phyloP scores from a whole-genome alignment of 129 eudicot species.

The Dittrichia graveolens region DNA sequence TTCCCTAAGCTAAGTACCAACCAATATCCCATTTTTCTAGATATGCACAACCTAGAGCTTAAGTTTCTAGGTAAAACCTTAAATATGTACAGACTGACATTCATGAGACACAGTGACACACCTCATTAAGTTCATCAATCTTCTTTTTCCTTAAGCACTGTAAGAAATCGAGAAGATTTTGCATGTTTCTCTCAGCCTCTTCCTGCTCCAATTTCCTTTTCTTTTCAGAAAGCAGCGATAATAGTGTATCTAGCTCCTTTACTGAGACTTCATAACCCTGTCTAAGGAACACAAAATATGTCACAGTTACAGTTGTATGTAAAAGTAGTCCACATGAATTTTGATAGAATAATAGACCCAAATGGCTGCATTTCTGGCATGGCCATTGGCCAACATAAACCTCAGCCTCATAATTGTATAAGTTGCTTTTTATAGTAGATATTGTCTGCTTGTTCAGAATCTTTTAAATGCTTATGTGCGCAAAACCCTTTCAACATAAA shows the following conservation, averaged over 20 bases:
- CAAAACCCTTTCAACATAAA: too few relatives aligned
- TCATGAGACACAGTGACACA: conserved; percentile 40
- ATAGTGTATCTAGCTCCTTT: conserved; percentile 73
- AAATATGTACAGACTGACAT: conserved; percentile 3
- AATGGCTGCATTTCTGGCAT: neutral
- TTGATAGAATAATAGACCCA: neutral
- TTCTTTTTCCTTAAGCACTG: conserved; percentile 69
- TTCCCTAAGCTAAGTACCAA: conserved; percentile 1
- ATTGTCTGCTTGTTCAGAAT: too few relatives aligned
- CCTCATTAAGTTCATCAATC: conserved; percentile 88
- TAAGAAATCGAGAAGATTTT: conserved; percentile 71
- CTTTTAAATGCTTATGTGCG: too few relatives aligned
- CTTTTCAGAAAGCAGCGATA: conserved; percentile 75
- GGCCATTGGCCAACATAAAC: too few relatives aligned
- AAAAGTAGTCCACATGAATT: conserved; percentile 9
- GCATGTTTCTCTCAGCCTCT: conserved; percentile 89
- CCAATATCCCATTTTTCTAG: neutral
- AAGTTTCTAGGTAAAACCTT: neutral
- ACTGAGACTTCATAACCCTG: conserved; percentile 95
- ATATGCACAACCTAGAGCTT: neutral
- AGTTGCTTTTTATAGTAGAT: too few relatives aligned
- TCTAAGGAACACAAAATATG: conserved; percentile 46
- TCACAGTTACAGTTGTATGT: conserved; percentile 31
- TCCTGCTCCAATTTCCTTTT: conserved; percentile 94
- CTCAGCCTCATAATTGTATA: too few relatives aligned